Conservation (phyloP, 2,329 filamentous ascomycete genomes). For the Talaromyces sp. region DNA sequence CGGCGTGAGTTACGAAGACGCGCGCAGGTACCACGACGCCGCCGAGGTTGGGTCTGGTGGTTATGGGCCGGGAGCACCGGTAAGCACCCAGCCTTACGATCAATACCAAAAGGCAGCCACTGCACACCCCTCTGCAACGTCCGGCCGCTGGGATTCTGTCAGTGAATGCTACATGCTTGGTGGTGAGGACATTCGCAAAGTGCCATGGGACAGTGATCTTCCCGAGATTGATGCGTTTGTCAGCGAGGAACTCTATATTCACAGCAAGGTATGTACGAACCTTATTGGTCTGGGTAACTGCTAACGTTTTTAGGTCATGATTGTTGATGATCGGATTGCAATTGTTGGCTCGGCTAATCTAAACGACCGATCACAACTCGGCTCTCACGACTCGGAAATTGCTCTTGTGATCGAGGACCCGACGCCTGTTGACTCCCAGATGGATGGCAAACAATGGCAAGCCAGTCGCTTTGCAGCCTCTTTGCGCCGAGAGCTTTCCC, state of each 20-base stretch:
- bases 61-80: slow-evolving; percentile 30
- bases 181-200: slow-evolving; percentile 63
- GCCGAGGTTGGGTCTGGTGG: slow-evolving; percentile 43
- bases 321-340: slow-evolving; percentile 79
- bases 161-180: slow-evolving; percentile 77
- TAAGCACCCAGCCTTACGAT: slow-evolving; percentile 47
- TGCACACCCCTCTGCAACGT: slow-evolving; percentile 48
- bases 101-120: slow-evolving; percentile 62
- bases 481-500: slow-evolving; percentile 76
- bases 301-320: slow-evolving; percentile 49
- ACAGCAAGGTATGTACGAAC: slow-evolving; percentile 43
- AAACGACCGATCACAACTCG: slow-evolving; percentile 84
- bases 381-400: slow-evolving; percentile 85
- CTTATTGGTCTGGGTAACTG: neutral
- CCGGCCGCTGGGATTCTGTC: slow-evolving; percentile 67
- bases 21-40: slow-evolving; percentile 38
- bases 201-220: slow-evolving; percentile 54
- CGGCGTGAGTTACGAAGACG: slow-evolving; percentile 42
- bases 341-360: slow-evolving; percentile 86
- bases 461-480: slow-evolving; percentile 79
- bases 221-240: slow-evolving; percentile 59
- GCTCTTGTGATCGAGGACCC: slow-evolving; percentile 86
- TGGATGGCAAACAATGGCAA: slow-evolving; percentile 72
- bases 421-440: slow-evolving; percentile 62
- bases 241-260: slow-evolving; percentile 59